Base-by-base conservation (phyloP, 2,329 filamentous ascomycete genomes). In the Arthrinium phaeospermum region DNA sequence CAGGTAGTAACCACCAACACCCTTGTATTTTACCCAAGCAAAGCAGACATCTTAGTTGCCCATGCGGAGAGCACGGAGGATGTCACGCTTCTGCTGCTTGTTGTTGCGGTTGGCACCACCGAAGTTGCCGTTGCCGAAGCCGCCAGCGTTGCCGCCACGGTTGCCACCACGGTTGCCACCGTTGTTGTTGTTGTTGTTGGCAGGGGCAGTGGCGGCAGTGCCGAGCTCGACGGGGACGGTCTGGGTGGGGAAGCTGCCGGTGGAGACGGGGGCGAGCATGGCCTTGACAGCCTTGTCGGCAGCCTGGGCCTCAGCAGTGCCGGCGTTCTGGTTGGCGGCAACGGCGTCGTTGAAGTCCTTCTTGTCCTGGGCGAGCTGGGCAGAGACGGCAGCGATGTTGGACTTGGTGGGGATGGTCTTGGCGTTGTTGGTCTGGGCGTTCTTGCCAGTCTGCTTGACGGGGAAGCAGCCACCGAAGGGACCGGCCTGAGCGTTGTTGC, bases 401-500 rank as follows among this genome's bases (percentile, higher is more conserved):
- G 87, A 82, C 0, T 78, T 79, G 0, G 89, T 90, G 6, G 77
- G 72, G 76, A 91, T 86, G 69, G 81, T 82, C 68, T 81, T 77
- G 3, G 86, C 80, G 0, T 80, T 83, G 81, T 88, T 88, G 71
- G 77, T 78, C 68, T 79, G 84, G 67, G 83, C 72, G 0, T 79
- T 75, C 16, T 76, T 77, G 74, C 90, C 88, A 44, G 81, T 81
- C 77, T 91, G 89, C 78, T 90, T 86, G 24, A 90, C 84, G 2
- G 88, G 81, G 78, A 91, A 87, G 80, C 89, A 91, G 69, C 89
- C 86, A 51, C 87, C 87, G 71, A 91, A 91, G 16, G 88, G 88
- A 5, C 88, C 88, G 13, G 87, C 87, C 4, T 86, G 80, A 4
- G 88, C 87, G 71, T 86, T 88, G 82, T 91, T 91, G 27, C 88